Conservation (phyloP, 805 yeast species). For the Candida vaughaniae region DNA sequence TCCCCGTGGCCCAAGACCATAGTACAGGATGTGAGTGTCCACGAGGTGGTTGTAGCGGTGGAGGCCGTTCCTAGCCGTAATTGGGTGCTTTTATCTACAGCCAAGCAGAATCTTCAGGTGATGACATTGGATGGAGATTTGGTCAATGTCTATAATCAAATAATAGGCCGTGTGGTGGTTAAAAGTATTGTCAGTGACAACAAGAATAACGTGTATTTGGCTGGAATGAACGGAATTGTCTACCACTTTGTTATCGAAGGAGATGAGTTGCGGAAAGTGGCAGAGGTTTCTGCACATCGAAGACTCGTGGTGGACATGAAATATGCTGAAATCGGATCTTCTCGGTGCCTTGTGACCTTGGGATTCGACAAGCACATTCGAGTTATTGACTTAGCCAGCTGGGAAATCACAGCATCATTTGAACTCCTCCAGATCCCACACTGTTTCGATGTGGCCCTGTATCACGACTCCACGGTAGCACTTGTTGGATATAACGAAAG, state of each 20-base stretch:
- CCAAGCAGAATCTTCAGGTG: slow-evolving; percentile 17
- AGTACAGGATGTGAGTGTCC: slow-evolving; percentile 8
- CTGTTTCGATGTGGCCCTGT: slow-evolving; percentile 41
- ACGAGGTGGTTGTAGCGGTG: slow-evolving; percentile 27
- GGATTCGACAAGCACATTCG: slow-evolving; percentile 58
- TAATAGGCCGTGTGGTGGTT: slow-evolving; percentile 23
- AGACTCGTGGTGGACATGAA: slow-evolving; percentile 40
- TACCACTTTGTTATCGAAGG: slow-evolving; percentile 8
- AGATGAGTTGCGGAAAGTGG: slow-evolving; percentile 3
- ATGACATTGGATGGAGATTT: slow-evolving; percentile 18
- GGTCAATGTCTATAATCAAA: slow-evolving; percentile 17
- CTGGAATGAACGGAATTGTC: slow-evolving; percentile 55
- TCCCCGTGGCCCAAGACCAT: slow-evolving; percentile 28
- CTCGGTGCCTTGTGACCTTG: slow-evolving; percentile 47
- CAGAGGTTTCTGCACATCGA: slow-evolving; percentile 30
- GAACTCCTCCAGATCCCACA: slow-evolving; percentile 53
- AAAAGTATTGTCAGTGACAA: slow-evolving; percentile 34
- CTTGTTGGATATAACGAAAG: slow-evolving; percentile 61
- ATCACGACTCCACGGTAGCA: slow-evolving; percentile 34
- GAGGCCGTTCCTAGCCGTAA: slow-evolving; percentile 7
- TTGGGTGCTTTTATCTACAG: slow-evolving; percentile 11
- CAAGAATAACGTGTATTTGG: slow-evolving; percentile 30
- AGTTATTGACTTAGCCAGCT: slow-evolving; percentile 16
- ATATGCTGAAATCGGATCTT: slow-evolving; percentile 15
- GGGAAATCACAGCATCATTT: slow-evolving; percentile 16